Percentiles rank a stretch among this genome's conserved stretches.
These are phyloP conservation scores for Pseudogymnoascus sp. DNA, from an alignment of 2,329 filamentous ascomycete species.

Conservation along the genomic window DNA sequence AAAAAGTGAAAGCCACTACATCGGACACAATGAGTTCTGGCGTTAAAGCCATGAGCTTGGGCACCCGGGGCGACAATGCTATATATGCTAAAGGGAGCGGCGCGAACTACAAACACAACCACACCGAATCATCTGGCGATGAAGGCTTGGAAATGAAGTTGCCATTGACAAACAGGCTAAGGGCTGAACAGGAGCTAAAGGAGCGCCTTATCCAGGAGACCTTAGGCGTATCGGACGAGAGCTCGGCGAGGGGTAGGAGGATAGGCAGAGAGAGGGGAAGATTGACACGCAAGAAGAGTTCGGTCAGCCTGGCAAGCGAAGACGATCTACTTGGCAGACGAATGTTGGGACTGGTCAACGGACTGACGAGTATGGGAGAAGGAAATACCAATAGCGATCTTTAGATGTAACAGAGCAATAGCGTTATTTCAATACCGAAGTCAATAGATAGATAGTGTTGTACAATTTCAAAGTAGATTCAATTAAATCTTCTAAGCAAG, in stretches of 20 bases:
- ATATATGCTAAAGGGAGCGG: neutral
- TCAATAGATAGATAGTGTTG: neutral
- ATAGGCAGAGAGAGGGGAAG: conserved; percentile 14
- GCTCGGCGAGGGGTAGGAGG: conserved; percentile 25
- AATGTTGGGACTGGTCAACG: conserved; percentile 46
- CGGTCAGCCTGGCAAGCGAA: conserved; percentile 45
- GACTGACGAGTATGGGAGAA: conserved; percentile 37
- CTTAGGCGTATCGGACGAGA: conserved; percentile 7
- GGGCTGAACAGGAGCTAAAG: conserved; percentile 36
- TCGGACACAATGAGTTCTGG: conserved; percentile 14
- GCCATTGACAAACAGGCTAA: conserved; percentile 31
- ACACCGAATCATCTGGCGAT: conserved; percentile 44
- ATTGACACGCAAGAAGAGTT: conserved; percentile 34
- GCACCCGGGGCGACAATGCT: conserved; percentile 11
- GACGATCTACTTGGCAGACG: conserved; percentile 47
- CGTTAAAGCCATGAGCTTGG: conserved; percentile 10
- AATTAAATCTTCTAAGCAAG: neutral
- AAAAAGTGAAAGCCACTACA: conserved; percentile 27
- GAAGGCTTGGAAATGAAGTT: conserved; percentile 82
- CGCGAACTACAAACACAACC: conserved; percentile 15
- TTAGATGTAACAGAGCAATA: neutral
- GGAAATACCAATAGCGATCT: conserved; percentile 5
- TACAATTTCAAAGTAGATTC: neutral
- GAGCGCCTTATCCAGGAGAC: conserved; percentile 23
- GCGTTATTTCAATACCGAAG: neutral